Base-by-base conservation (phyloP, 352 stramenopile genomes). In the Globisporangium spiculum region DNA sequence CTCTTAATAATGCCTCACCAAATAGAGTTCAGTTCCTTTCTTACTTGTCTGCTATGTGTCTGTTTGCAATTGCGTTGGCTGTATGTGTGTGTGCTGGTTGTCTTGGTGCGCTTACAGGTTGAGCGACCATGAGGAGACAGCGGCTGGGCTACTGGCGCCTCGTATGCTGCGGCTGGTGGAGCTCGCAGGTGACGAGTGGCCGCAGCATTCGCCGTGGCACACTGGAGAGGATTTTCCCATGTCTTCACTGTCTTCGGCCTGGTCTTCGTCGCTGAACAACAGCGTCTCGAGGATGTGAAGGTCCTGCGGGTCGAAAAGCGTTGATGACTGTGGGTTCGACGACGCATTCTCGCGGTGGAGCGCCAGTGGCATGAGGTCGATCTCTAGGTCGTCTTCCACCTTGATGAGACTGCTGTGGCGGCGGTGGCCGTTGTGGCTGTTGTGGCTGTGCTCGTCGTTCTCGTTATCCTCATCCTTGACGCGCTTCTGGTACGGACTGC, bases 181-280 rank as follows among this genome's bases (percentile, higher is more conserved):
- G 16, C 38, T 60, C 3, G 55, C 44, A 12, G 55, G 64, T 41
- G 41, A 69, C 64, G 63, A 12, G 52, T 38, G 57, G 22, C 38
- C 36, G 14, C 30, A 48, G 30, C 44, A 41, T 32, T 57, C 63
- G 56, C 41, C 48, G 57, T 50, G 41, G 24, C 38, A 46, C 22
- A 48, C 41, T 52, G 54, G 12, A 5, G 57, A 26, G 4, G 41
- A 38, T n/a, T 10, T 20, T 24, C 27, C 30, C 22, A 60, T n/a
- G n/a, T 52, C 20, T 30, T 46, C 68, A 26, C 80, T 68, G 0
- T 26, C 63, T 41, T 85, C 57, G 22, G 16, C 68, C 58, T 85
- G 70, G 34, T 89, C 80, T 38, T 89, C 80, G 26, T 78, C 81
- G 64, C 75, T 85, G 32, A 89, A 89, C 7, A 89, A 67, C 48